Evolutionary conservation across 2,329 filamentous ascomycete genomes (phyloP), one percentile per base, ranked within the genome.

Genomic region (Calonectria hawksworthii): DNA sequence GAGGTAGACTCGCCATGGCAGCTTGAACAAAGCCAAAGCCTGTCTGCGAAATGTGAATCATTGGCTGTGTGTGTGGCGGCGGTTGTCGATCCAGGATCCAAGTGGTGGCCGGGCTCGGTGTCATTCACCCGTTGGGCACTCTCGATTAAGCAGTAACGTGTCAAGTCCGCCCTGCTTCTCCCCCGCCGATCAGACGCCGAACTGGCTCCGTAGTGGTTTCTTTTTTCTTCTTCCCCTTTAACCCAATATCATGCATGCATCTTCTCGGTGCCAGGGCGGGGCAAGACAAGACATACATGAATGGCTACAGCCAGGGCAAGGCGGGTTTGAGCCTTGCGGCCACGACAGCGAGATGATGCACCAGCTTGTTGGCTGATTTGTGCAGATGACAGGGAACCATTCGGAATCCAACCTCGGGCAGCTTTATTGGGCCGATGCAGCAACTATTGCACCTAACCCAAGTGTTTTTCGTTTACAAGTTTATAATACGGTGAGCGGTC

Each of bases 301-400:
- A 54, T 54, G 61, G 38, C 61, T 23, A 28, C 26, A 34, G n/a
- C 14, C 26, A 54, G 30, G 18, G 61, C 61, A n/a, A 38, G 38
- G 61, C 61, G 61, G 61, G 56, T 34, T 61, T 65, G 26, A 65
- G 61, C 36, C 36, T 44, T 65, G 38, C 47, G 61, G 61, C 61
- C 61, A 65, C 61, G 61, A 65, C 61, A 47, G 26, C 61, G 30
- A 47, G 38, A 65, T 44, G 61, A 65, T 65, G 38, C 61, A 44
- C 30, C 61, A 65, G 61, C 61, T 47, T 47, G 36, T 32, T 65
- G 61, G 61, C 61, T 26, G 28, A 38, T 32, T 65, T 47, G 61
- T 47, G 61, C 61, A 65, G 23, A 34, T 47, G 28, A 5, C 21
- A 21, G 61, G 18, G 38, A 65, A 65, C 61, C 61, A 65, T 50